Evolutionary conservation across 2,329 filamentous ascomycete species (phyloP).

Genomic region (Hypocreales sp.): DNA sequence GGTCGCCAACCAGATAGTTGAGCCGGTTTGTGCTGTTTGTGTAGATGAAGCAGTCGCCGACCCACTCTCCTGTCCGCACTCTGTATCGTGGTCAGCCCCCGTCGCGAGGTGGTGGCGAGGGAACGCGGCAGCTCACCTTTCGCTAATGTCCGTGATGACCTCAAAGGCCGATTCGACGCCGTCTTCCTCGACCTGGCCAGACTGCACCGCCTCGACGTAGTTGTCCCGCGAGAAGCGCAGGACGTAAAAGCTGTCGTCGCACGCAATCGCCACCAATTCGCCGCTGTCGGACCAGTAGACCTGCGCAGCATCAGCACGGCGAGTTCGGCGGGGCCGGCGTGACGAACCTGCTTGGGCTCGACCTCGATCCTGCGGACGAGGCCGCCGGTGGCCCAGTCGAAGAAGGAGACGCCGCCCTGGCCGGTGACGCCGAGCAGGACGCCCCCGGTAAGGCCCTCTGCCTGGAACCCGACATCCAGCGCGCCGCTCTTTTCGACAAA

Average conservation of each 20-base stretch:
- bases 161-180: slow-evolving; percentile 94
- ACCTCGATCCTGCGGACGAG: slow-evolving; percentile 86
- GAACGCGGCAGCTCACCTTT: slow-evolving; percentile 49
- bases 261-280: slow-evolving; percentile 82
- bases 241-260: slow-evolving; percentile 91
- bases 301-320: slow-evolving; percentile 17
- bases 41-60: slow-evolving; percentile 98
- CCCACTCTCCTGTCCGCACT: slow-evolving; percentile 91
- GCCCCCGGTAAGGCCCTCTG: slow-evolving; percentile 79
- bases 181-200: slow-evolving; percentile 71
- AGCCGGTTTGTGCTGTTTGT: slow-evolving; percentile 92
- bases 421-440: slow-evolving; percentile 88
- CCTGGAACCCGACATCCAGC: slow-evolving; percentile 87
- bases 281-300: slow-evolving; percentile 98
- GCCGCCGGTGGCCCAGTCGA: slow-evolving; percentile 84
- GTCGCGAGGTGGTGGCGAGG: too few relatives aligned
- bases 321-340: slow-evolving; percentile 1
- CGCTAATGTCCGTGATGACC: slow-evolving; percentile 87
- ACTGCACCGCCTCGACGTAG: slow-evolving; percentile 70
- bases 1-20: slow-evolving; percentile 95
- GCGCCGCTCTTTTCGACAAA: slow-evolving; percentile 85
- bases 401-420: slow-evolving; percentile 87
- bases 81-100: slow-evolving; percentile 26
- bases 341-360: slow-evolving; percentile 36
- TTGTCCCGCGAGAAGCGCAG: slow-evolving; percentile 81